Percentiles rank a stretch among this genome's conserved stretches.
phyloP scores from a whole-genome alignment of 1,284 basidiomycete genomes.

The Thecaphora thlaspeos region DNA sequence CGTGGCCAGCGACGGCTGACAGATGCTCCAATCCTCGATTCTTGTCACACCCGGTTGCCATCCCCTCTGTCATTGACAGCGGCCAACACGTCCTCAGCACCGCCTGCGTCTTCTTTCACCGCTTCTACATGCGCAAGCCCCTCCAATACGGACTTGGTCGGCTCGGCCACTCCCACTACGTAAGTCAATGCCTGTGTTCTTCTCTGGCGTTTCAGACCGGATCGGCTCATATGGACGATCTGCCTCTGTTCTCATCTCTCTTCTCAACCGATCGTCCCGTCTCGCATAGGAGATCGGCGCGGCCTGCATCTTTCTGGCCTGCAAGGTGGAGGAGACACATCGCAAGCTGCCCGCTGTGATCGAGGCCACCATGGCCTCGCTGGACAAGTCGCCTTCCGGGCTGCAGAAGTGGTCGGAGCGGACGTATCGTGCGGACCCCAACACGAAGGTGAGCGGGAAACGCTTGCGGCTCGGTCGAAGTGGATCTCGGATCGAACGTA shows the following conservation, averaged over 20 bases:
- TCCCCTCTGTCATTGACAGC: no score
- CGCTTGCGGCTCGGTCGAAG: no score
- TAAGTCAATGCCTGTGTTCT: neutral
- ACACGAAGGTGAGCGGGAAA: slow-evolving; percentile 26
- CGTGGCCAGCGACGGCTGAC: no score
- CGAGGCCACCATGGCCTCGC: slow-evolving; percentile 71
- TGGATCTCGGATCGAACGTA: no score
- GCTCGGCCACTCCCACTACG: slow-evolving; percentile 58
- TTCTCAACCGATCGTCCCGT: no score
- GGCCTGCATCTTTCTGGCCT: slow-evolving; percentile 83
- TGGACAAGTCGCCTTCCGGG: slow-evolving; percentile 62
- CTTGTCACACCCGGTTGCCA: no score
- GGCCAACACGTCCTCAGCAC: slow-evolving; percentile 49
- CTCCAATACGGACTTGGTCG: slow-evolving; percentile 65
- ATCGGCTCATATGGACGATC: neutral
- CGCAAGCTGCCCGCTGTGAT: slow-evolving; percentile 81
- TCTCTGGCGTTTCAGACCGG: slow-evolving; percentile 3
- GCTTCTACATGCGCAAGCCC: slow-evolving; percentile 89
- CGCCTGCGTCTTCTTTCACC: slow-evolving; percentile 84
- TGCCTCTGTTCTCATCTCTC: no score
- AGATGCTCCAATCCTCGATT: no score
- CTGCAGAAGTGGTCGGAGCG: slow-evolving; percentile 47
- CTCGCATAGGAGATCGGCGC: slow-evolving; percentile 74
- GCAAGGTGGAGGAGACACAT: slow-evolving; percentile 85
- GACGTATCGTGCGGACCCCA: slow-evolving; percentile 32